Base-by-base conservation (phyloP, 768 basidiomycete genomes). In the Termitomyces sp. region DNA sequence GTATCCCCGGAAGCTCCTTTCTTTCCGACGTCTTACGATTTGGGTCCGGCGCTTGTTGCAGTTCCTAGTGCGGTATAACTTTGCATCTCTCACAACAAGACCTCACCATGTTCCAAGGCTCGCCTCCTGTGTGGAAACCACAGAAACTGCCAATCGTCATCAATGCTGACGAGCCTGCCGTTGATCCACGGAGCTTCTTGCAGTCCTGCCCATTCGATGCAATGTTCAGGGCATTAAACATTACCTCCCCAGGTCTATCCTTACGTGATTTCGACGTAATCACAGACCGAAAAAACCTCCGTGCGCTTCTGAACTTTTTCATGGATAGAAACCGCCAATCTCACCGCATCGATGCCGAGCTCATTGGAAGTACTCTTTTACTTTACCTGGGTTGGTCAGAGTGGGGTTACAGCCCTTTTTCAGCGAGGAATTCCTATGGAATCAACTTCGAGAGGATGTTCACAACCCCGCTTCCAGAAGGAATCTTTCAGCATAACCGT, bases 311-410 rank as follows among this genome's bases (percentile, higher is more conserved):
- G 20, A 57, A 62, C 22, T 62, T 64, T 48, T 58, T 64, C 28
- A 22, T 45, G n/a, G 16, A 45, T 5, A 39, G 44, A 13, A 45
- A n/a, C 13, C 41, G 16, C 0, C 54, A 50, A 29, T 31, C 46
- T 22, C 56, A 61, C 48, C 63, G 61, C 31, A 64, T 66, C 22
- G 60, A 64, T n/a, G 63, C 61, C 5, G 65, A 64, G 42, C 39
- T 62, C 51, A 51, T 66, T 41, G 57, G 54, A 26, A 56, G 54
- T 31, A 62, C 63, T 31, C 45, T 62, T 6, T 36, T 66, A n/a
- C 58, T 66, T 45, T 59, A 64, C 54, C 34, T 64, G 13, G 61
- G 65, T 18, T 66, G 63, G 65, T 58, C 61, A 16, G 53, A 56
- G n/a, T 55, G 22, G 46, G 45, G 41, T 3, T 62, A 61, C 34